Base-by-base conservation (phyloP, 2,329 filamentous ascomycete species). In the Chaetomium globosum region DNA sequence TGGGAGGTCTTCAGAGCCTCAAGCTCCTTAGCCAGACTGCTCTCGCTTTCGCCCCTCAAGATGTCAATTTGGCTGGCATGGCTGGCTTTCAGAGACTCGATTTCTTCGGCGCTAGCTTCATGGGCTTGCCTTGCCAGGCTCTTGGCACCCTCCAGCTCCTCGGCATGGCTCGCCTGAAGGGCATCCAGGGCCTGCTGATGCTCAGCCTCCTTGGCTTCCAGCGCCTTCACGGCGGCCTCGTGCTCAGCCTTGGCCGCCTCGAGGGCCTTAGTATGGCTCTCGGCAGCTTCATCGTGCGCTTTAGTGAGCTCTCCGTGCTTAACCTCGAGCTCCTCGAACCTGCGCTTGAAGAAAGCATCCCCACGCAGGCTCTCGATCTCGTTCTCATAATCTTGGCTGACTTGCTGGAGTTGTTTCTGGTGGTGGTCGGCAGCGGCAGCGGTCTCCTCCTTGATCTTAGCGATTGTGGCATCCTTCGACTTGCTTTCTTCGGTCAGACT, bases 281-380 rank as follows among this genome's bases (percentile, higher is more conserved):
- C 77, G 12, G 74, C 62, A 33, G 76, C 76, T 48, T 80, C 75
- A 39, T 72, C 67, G 48, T 77, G 74, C 9, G 71, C 64, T 55
- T 74, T 67, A 26, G 65, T 69, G 54, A 84, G 77, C 69, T 85
- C 83, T 12, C 78, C 79, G 74, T 88, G 83, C 74, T 87, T 82
- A 5, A 74, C 75, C 72, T 88, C 85, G 6, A 89, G 80, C 46
- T 85, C 83, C 65, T 87, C 81, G 67, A 85, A 88, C 75, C 87
- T 85, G 69, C 83, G 83, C 77, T 87, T 87, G 76, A 87, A 87
- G 73, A 84, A 84, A 16, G 86, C 85, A 67, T 89, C 85, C 26
- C 85, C 86, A 64, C 83, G 82, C 19, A 88, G 81, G 64, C 83
- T 83, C 71, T 88, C 86, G 61, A 89, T 88, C 74, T 89, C 86